A percentile compares a stretch with the other conserved stretches of the same genome.
phyloP scores from a whole-genome alignment of 345 rosid species.

The Balakata baccata region DNA sequence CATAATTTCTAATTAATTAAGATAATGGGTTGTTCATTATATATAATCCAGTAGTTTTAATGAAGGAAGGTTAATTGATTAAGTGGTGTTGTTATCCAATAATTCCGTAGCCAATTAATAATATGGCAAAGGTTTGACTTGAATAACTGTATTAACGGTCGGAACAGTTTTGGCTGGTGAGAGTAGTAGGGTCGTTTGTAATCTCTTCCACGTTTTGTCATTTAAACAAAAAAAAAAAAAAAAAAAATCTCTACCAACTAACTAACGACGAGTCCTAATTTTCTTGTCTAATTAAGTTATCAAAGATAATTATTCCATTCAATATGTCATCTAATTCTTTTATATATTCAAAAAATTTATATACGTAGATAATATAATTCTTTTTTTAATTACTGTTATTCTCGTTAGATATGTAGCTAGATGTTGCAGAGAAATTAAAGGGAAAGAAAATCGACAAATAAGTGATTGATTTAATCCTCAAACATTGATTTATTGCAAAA shows the following conservation, averaged over 20 bases:
- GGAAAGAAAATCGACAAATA: background rate
- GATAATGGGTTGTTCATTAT: too few relatives aligned
- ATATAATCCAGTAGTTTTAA: too few relatives aligned
- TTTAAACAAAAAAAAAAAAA: too few relatives aligned
- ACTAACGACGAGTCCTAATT: background rate
- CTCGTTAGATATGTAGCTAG: background rate
- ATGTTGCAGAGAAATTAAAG: background rate
- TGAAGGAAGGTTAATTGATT: conserved; percentile 2
- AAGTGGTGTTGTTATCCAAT: conserved; percentile 3
- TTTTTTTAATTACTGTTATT: too few relatives aligned
- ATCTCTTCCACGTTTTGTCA: background rate
- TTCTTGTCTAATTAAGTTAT: background rate
- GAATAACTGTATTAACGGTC: conserved; percentile 17
- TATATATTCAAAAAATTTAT: too few relatives aligned
- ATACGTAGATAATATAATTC: too few relatives aligned
- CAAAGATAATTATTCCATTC: background rate
- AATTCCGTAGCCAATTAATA: background rate
- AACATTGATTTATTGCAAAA: too few relatives aligned
- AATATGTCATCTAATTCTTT: background rate
- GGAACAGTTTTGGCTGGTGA: background rate
- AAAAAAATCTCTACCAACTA: background rate
- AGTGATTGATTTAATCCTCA: background rate
- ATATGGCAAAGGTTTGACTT: background rate
- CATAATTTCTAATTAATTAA: too few relatives aligned
- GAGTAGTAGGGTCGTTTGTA: background rate